Conservation (phyloP, 345 rosid genomes). For the Melaleuca quinquenervia region DNA sequence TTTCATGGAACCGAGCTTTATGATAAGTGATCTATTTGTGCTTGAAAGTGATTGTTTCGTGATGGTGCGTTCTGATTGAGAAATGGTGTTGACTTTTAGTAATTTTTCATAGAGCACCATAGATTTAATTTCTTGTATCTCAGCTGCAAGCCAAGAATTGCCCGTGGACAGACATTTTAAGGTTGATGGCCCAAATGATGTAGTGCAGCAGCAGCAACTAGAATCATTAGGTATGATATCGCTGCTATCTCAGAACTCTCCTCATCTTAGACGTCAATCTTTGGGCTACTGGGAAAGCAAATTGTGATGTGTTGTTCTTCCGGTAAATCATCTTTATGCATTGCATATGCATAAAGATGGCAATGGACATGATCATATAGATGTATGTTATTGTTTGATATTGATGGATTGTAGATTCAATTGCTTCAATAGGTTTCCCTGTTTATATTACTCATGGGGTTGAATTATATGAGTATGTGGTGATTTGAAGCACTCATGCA, state of each 20-base stretch:
- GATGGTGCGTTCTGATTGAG: not conserved
- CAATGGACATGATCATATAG: not conserved
- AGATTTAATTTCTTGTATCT: not conserved
- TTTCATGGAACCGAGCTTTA: not conserved
- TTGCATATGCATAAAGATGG: not conserved
- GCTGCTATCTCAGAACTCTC: not conserved
- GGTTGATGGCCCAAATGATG: constrained; percentile 32
- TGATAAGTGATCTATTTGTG: not conserved
- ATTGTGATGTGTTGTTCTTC: not conserved
- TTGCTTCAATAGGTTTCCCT: not conserved
- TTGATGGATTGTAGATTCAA: not conserved
- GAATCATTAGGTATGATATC: constrained; percentile 39
- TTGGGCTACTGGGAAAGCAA: not conserved
- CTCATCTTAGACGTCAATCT: not conserved
- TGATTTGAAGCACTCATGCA: not conserved
- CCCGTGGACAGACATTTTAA: constrained; percentile 25
- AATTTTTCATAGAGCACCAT: not conserved
- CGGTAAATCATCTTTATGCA: not conserved
- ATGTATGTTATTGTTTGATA: not conserved
- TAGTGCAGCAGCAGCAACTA: constrained; percentile 29
- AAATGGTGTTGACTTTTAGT: not conserved
- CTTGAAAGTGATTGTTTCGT: not conserved
- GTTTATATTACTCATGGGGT: not conserved
- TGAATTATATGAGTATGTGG: not conserved
- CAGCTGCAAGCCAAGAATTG: constrained; percentile 19